Percentiles rank a stretch among this genome's conserved stretches.
Evolutionary conservation across 1,284 basidiomycete species (phyloP).

Genomic region (Cutaneotrichosporon arboriforme): DNA sequence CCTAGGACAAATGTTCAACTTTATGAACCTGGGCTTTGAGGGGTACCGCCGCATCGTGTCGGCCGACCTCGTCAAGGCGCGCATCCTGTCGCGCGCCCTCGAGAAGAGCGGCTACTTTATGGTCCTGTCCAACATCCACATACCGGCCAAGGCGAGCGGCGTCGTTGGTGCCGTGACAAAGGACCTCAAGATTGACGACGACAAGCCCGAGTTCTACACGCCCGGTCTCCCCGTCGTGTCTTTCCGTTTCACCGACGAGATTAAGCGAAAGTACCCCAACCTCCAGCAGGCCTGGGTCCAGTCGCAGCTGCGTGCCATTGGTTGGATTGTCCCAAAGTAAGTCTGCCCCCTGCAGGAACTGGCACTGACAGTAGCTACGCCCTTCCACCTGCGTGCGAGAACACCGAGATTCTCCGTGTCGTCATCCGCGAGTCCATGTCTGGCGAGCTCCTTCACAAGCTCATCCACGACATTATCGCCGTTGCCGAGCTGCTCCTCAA

Average conservation of each 20-base stretch:
- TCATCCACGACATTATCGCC: constrained; percentile 39
- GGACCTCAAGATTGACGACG: constrained; percentile 2
- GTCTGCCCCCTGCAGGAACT: constrained; percentile 5
- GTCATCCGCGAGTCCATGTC: constrained; percentile 66
- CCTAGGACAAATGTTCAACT: constrained; percentile 88
- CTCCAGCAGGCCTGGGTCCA: constrained; percentile 88
- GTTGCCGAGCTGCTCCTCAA: constrained; percentile 5
- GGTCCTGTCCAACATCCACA: constrained; percentile 51
- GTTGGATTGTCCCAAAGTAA: constrained; percentile 69
- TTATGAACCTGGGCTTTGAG: constrained; percentile 70
- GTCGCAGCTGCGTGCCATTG: constrained; percentile 40
- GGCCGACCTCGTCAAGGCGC: constrained; percentile 74
- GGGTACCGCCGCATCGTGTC: constrained; percentile 69
- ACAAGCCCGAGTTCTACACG: constrained; percentile 32
- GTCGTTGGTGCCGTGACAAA: constrained; percentile 14
- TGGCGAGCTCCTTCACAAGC: constrained; percentile 36
- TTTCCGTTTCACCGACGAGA: constrained; percentile 80
- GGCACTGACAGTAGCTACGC: constrained; percentile 54
- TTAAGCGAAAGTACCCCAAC: constrained; percentile 64
- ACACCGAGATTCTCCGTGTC: constrained; percentile 74
- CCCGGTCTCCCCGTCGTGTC: constrained; percentile 79
- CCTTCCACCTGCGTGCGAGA: constrained; percentile 63
- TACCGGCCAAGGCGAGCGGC: constrained; percentile 13
- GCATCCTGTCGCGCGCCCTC: constrained; percentile 76
- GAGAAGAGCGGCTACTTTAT: constrained; percentile 73